These are phyloP conservation scores for Tuber calosporum DNA, from an alignment of 495 filamentous ascomycete genomes.

Conservation along the genomic window DNA sequence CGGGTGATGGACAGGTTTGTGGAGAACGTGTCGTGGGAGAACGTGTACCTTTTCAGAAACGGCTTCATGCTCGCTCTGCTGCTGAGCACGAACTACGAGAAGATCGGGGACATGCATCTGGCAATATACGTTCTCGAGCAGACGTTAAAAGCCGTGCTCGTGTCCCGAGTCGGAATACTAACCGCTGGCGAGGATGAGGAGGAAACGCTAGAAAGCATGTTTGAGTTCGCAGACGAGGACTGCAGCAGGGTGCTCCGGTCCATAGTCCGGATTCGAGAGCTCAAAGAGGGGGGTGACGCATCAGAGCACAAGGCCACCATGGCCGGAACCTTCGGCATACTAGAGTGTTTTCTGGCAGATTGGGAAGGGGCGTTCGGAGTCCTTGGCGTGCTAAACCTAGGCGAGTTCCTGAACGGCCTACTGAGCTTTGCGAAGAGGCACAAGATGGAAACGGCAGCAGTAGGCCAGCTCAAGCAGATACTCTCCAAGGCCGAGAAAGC, in stretches of 20 bases:
- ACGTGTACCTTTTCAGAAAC: neutral
- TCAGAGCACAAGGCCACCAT: neutral
- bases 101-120: neutral
- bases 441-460: neutral
- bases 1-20: neutral
- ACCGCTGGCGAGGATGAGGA: neutral
- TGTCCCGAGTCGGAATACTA: slow-evolving; percentile 2
- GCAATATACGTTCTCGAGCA: slow-evolving; percentile 2
- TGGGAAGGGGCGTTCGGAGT: slow-evolving; percentile 1
- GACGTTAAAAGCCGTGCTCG: neutral
- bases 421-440: neutral
- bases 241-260: neutral
- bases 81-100: neutral
- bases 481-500: neutral
- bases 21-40: neutral
- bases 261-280: neutral
- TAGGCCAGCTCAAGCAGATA: neutral
- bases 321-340: slow-evolving; percentile 2
- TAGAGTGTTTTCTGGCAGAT: neutral
- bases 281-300: neutral
- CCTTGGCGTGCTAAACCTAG: neutral
- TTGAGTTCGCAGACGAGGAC: neutral
- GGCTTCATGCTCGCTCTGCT: neutral
- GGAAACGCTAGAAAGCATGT: neutral
- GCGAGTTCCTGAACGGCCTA: neutral